Conservation (phyloP, 768 basidiomycete genomes). For the Lanmaoa pseudosensibilis region DNA sequence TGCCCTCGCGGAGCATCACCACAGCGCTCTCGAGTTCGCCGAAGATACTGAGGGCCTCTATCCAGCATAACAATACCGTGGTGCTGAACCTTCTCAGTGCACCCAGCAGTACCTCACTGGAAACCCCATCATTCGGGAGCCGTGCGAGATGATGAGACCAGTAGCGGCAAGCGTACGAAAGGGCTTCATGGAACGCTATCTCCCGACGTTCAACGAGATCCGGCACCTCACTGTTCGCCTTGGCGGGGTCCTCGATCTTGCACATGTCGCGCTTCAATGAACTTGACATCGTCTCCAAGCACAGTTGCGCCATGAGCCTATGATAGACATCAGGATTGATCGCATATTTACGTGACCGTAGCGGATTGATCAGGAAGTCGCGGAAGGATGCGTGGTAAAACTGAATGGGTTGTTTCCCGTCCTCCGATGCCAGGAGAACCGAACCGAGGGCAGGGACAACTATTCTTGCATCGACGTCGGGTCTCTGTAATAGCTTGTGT, state of each 20-base stretch:
- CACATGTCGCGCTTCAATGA: conserved; percentile 25
- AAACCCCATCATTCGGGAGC: conserved; percentile 7
- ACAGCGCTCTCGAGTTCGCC: conserved; percentile 15
- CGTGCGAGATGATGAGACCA: conserved; percentile 22
- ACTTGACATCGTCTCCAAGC: conserved; percentile 19
- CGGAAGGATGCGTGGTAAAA: conserved; percentile 26
- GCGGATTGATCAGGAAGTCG: conserved; percentile 17
- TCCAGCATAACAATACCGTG: conserved; percentile 14
- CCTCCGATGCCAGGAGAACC: conserved; percentile 19
- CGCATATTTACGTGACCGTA: conserved; percentile 17
- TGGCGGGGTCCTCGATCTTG: conserved; percentile 15
- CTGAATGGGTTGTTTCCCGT: conserved; percentile 18
- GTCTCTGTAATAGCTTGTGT: conserved; percentile 13
- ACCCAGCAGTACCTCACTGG: conserved; percentile 3
- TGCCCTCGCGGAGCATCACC: conserved; percentile 11
- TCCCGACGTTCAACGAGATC: conserved; percentile 19
- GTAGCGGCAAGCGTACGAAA: conserved; percentile 21
- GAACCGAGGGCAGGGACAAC: conserved; percentile 18
- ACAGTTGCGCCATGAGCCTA: conserved; percentile 19
- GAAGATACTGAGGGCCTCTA: conserved; percentile 16
- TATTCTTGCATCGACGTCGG: conserved; percentile 16
- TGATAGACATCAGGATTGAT: conserved; percentile 17
- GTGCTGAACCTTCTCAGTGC: conserved; percentile 9
- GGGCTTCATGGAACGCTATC: conserved; percentile 13
- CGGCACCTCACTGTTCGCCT: conserved; percentile 14